phyloP scores from a whole-genome alignment of 2,329 filamentous ascomycete species.

The Juglanconis oblonga region DNA sequence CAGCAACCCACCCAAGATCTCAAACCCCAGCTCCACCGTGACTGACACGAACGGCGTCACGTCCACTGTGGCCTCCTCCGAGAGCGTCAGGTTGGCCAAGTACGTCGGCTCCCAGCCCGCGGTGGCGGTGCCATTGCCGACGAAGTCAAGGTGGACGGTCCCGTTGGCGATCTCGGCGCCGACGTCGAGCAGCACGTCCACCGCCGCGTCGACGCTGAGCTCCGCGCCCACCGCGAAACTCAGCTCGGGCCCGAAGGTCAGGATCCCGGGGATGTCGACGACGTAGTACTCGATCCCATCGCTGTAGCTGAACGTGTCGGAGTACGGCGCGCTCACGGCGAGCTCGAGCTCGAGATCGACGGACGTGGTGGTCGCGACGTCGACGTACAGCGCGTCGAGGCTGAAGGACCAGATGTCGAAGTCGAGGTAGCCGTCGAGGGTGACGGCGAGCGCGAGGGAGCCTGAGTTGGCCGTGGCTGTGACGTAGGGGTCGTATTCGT shows the following conservation, averaged over 20 bases:
- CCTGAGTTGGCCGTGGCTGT: constrained; percentile 33
- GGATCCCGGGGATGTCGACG: constrained; percentile 38
- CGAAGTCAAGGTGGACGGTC: constrained; percentile 27
- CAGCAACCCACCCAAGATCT: constrained; percentile 24
- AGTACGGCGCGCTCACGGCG: constrained; percentile 31
- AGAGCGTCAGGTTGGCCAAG: constrained; percentile 18
- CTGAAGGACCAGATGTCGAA: constrained; percentile 35
- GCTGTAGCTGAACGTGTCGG: constrained; percentile 32
- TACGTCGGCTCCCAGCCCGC: constrained; percentile 22
- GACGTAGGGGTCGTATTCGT: constrained; percentile 25
- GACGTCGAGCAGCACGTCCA: constrained; percentile 20
- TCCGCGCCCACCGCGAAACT: constrained; percentile 36
- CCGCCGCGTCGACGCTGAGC: constrained; percentile 30
- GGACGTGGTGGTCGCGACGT: constrained; percentile 37
- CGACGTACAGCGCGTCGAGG: constrained; percentile 37
- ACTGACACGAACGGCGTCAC: constrained; percentile 25
- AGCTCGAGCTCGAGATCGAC: constrained; percentile 35
- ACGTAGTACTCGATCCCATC: constrained; percentile 36
- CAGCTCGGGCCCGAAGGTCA: constrained; percentile 30
- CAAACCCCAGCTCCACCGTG: constrained; percentile 22
- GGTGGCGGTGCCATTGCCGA: constrained; percentile 20
- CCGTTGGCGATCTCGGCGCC: constrained; percentile 22
- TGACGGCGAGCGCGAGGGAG: constrained; percentile 32
- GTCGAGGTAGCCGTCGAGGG: constrained; percentile 40
- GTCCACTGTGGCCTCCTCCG: constrained; percentile 21